Evolutionary conservation across 2,329 filamentous ascomycete species (phyloP), one percentile per base, ranked within the genome.

Genomic region (Hymenotorrendiella dingleyae): DNA sequence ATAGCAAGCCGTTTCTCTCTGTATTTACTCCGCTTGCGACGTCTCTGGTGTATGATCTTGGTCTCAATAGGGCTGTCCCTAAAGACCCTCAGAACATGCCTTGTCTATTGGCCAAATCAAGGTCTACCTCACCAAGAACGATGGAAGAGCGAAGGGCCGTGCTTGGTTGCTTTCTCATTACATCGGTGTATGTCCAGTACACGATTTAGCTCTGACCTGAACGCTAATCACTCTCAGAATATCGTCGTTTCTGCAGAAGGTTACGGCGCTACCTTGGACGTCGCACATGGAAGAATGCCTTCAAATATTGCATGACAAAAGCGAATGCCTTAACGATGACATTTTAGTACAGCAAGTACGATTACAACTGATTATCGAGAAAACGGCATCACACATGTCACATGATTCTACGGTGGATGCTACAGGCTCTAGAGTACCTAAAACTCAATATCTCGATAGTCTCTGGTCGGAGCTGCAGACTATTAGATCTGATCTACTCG

Each of bases 241-340:
- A 43, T 57, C 63, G 36, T 62, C 55, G 3, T 70, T 64, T 40
- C 61, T 74, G 11, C 68, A 67, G 19, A 68, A 69, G 34, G 64
- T 69, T 37, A 74, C 80, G 40, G 54, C 67, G 2, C 62, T 82
- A 36, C 66, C 64, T 2, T 84, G 78, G 78, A 79, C 71, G 1
- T 51, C 70, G 1, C 70, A 78, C 39, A 71, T 82, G 65, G 76
- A 80, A 22, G 75, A 80, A 26, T 75, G 70, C 26, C 61, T 82
- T 1, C 58, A 66, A 4, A 49, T 66, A 2, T 60, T 83, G 0
- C 61, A 65, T 4, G 61, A 67, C 12, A 60, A 66, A 1, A 65
- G 65, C 6, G 72, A 79, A 42, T 64, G 64, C 19, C 62, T 67
- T 0, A 66, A 67, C 2, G 78, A 83, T 53, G 62, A 65, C 21